A percentile compares a stretch with the other conserved stretches of the same genome.
Evolutionary conservation across 371 early-diverging fungal species (phyloP).

Genomic region (Massospora cicadina): DNA sequence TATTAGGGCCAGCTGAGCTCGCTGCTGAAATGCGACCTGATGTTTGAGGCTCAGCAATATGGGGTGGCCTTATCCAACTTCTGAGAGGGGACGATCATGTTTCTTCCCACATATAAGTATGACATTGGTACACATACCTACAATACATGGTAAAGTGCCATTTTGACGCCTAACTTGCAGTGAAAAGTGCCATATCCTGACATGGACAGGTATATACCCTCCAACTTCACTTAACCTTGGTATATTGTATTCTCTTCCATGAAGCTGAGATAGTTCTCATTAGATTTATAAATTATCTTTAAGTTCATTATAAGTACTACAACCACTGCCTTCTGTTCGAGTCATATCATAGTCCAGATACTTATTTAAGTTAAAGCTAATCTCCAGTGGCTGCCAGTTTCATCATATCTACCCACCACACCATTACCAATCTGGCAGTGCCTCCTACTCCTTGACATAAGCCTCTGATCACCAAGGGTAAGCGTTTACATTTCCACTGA

Average conservation of each 20-base stretch:
- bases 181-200: slow-evolving; percentile 67
- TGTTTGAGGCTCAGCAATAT: slow-evolving; percentile 29
- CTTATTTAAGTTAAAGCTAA: not conserved
- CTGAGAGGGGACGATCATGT: slow-evolving; percentile 56
- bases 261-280: not conserved
- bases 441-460: not conserved
- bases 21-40: slow-evolving; percentile 14
- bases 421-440: not conserved
- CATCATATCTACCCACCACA: not conserved
- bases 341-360: slow-evolving; percentile 8
- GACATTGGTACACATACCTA: slow-evolving; percentile 63
- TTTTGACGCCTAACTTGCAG: slow-evolving; percentile 17
- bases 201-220: slow-evolving; percentile 20
- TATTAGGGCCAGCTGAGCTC: slow-evolving; percentile 22
- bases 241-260: not conserved
- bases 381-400: not conserved
- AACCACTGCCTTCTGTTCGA: not conserved
- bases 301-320: not conserved
- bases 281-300: not conserved
- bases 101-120: slow-evolving; percentile 89
- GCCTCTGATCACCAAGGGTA: not conserved
- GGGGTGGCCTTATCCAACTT: slow-evolving; percentile 60
- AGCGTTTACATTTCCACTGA: too few species aligned
- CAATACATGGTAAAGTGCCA: slow-evolving; percentile 47
- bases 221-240: not conserved